A percentile compares a stretch with the other conserved stretches of the same genome.
These are phyloP conservation scores for Brassica carinata DNA, from an alignment of 345 rosid genomes.

Conservation along the genomic window DNA sequence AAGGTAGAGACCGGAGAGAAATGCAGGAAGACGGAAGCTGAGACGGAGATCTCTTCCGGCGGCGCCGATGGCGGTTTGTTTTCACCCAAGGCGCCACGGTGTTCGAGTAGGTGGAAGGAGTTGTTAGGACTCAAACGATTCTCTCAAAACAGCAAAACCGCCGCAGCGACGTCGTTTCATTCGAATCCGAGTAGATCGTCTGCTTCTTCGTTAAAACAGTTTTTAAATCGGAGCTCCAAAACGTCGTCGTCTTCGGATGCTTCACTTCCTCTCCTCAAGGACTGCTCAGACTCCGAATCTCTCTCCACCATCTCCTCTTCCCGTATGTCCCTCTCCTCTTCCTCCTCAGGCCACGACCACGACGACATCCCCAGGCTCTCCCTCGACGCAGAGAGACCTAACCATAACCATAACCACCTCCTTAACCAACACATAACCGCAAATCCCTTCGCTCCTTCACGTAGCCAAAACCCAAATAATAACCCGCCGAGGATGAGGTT, in stretches of 20 bases:
- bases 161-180: conserved; percentile 4
- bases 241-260: conserved; percentile 48
- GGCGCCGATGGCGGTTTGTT: conserved; percentile 51
- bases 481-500: conserved; percentile 63
- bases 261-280: conserved; percentile 67
- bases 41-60: conserved; percentile 44
- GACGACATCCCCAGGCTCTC: conserved; percentile 83
- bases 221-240: conserved; percentile 69
- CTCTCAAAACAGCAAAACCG: conserved; percentile 41
- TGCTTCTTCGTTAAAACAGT: conserved; percentile 63
- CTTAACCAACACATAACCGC: conserved; percentile 42
- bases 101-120: conserved; percentile 93
- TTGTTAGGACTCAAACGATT: conserved; percentile 76
- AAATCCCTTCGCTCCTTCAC: conserved; percentile 60
- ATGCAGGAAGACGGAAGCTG: conserved; percentile 42
- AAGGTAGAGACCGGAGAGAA: conserved; percentile 41
- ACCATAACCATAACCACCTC: conserved; percentile 18
- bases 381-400: conserved; percentile 77
- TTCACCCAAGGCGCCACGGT: conserved; percentile 83
- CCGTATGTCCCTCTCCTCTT: conserved; percentile 81
- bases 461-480: conserved; percentile 47
- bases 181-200: conserved; percentile 36
- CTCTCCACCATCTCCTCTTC: conserved; percentile 72
- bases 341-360: conserved; percentile 86
- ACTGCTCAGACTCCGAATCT: conserved; percentile 61